Evolutionary conservation across 2,329 filamentous ascomycete species (phyloP).

Genomic region (Thielaviopsis populi): DNA sequence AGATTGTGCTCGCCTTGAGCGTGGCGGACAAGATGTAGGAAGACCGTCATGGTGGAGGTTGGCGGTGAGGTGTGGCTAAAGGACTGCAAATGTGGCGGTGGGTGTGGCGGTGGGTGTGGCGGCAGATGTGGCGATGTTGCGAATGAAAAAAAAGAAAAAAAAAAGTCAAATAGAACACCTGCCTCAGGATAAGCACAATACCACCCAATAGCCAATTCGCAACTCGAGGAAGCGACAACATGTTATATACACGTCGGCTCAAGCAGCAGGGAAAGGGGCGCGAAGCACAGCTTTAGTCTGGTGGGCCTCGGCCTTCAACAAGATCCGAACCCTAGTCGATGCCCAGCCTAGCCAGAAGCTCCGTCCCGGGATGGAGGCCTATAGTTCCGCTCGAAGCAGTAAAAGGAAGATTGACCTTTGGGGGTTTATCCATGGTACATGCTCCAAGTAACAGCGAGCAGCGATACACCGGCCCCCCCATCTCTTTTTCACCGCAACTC

Average conservation of each 20-base stretch:
- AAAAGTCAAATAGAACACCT: background rate
- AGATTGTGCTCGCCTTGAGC: conserved; percentile 75
- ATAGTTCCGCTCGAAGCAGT: too few relatives aligned
- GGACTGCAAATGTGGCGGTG: too few relatives aligned
- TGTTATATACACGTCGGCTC: too few relatives aligned
- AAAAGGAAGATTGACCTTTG: too few relatives aligned
- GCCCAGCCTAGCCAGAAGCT: background rate
- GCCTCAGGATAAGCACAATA: background rate
- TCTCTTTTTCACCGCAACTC: background rate
- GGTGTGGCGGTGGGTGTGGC: background rate
- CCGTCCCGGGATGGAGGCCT: background rate
- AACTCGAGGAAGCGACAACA: too few relatives aligned
- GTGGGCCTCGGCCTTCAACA: background rate
- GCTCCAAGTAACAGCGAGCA: background rate
- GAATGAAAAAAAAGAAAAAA: background rate
- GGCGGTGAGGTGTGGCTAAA: background rate
- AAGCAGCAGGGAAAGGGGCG: background rate
- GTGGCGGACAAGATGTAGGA: conserved; percentile 55
- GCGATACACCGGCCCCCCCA: background rate
- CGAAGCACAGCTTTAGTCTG: background rate
- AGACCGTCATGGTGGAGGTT: conserved; percentile 31
- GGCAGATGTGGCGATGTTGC: background rate
- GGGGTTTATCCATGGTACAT: too few relatives aligned
- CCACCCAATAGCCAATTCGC: too few relatives aligned
- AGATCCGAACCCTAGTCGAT: background rate